Conservation (phyloP, 2,329 filamentous ascomycete genomes). For the Achaetomium macrosporum region DNA sequence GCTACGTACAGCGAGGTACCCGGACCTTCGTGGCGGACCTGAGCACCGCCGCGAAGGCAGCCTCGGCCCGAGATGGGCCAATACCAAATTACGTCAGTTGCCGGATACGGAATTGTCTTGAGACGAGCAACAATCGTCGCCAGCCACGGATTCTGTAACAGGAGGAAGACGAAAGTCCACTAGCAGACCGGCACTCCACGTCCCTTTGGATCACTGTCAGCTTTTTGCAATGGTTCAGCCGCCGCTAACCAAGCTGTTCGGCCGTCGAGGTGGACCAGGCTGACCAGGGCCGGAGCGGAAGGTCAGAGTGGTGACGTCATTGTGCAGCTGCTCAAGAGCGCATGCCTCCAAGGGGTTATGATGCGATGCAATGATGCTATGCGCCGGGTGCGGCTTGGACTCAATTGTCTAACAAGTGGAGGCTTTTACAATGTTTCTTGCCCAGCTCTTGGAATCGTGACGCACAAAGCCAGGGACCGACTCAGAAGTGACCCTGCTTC, state of each 20-base stretch:
- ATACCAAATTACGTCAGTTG: too few relatives aligned
- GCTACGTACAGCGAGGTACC: too few relatives aligned
- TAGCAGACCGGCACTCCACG: too few relatives aligned
- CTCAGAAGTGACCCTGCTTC: constrained; percentile 1
- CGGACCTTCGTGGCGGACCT: too few relatives aligned
- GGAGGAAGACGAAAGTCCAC: too few relatives aligned
- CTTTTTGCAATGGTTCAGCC: neutral
- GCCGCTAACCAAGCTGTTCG: neutral
- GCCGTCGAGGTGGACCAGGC: constrained; percentile 7
- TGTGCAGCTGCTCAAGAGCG: constrained; percentile 32
- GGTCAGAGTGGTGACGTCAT: constrained; percentile 39
- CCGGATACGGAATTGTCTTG: too few relatives aligned
- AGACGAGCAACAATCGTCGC: too few relatives aligned
- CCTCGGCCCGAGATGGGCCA: neutral
- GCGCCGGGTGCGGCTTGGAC: neutral
- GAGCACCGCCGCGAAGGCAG: neutral
- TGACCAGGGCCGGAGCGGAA: constrained; percentile 10
- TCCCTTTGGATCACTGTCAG: too few relatives aligned
- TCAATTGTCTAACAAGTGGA: constrained; percentile 5
- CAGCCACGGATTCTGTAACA: too few relatives aligned
- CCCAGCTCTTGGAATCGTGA: constrained; percentile 18
- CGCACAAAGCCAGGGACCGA: constrained; percentile 20
- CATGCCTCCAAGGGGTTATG: constrained; percentile 9
- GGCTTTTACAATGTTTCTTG: neutral
- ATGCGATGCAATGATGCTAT: constrained; percentile 26